Evolutionary conservation across 2,329 filamentous ascomycete species (phyloP).

Genomic region (Spiromastix sp.): DNA sequence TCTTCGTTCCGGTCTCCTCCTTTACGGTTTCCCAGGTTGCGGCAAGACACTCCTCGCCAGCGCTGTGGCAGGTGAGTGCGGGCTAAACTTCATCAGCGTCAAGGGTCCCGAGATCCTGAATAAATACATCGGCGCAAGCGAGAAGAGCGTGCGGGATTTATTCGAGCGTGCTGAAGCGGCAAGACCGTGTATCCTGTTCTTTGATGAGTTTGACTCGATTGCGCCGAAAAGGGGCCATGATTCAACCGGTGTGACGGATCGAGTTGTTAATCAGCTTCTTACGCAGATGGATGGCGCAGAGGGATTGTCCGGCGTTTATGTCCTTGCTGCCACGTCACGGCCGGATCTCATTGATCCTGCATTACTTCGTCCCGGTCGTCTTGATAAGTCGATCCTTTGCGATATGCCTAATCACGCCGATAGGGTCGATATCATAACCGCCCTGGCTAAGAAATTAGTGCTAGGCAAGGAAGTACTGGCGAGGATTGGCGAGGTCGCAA

Average conservation of each 20-base stretch:
- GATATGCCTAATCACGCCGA: constrained; percentile 75
- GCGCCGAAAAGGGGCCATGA: constrained; percentile 96
- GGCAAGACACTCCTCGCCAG: constrained; percentile 94
- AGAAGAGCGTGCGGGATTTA: constrained; percentile 89
- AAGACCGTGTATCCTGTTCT: constrained; percentile 89
- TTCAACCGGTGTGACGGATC: constrained; percentile 94
- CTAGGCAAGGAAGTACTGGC: constrained; percentile 56
- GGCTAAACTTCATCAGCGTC: constrained; percentile 95
- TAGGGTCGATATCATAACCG: constrained; percentile 75
- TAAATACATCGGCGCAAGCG: constrained; percentile 96
- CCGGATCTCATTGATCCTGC: constrained; percentile 95
- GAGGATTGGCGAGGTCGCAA: constrained; percentile 62
- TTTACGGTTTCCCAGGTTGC: constrained; percentile 93
- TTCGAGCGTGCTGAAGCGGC: constrained; percentile 84
- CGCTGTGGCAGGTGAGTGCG: constrained; percentile 94
- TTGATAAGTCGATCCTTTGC: constrained; percentile 89
- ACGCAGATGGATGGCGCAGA: constrained; percentile 99
- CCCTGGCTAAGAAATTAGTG: constrained; percentile 71
- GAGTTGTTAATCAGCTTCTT: constrained; percentile 94
- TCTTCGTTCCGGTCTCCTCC: constrained; percentile 80
- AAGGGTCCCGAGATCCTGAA: constrained; percentile 98
- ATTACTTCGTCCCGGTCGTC: constrained; percentile 74
- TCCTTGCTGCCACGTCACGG: constrained; percentile 83
- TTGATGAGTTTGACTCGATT: constrained; percentile 97
- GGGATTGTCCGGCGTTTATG: constrained; percentile 87